Evolutionary conservation across 2,329 filamentous ascomycete genomes (phyloP), one percentile per base, ranked within the genome.

Genomic region (Nigrograna mackinnonii): DNA sequence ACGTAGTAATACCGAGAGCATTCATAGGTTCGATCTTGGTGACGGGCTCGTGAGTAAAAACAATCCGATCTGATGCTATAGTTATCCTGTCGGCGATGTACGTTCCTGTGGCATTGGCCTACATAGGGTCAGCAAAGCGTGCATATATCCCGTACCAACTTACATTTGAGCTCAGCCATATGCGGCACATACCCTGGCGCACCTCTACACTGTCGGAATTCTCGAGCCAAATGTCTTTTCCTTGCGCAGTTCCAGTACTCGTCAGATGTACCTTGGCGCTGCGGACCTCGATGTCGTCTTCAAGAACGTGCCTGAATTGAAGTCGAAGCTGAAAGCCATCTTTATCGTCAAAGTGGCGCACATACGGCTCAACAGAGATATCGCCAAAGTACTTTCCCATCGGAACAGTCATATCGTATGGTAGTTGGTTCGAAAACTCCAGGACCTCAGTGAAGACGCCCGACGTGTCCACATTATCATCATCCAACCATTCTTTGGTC

Each of bases 301-400:
- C 80, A 2, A 96, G 71, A 2, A 95, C 67, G 64, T 90, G 91
- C 37, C 80, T 75, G 32, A 96, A 71, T 16, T 77, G 79, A 2
- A 99, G 63, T 2, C 78, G 74, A 14, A 96, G 62, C 6, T 82
- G 79, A 52, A 95, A 92, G 12, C 87, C 85, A 64, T 97, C 92
- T 50, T 79, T 81, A 16, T 83, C 77, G 1, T 85, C 77, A 37
- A 84, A 79, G 57, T 95, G 91, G 18, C 75, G 70, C 3, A 92
- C 83, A 13, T 83, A 78, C 0, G 82, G 84, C 16, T 86, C 80
- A 1, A 96, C 73, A 31, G 82, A 73, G 4, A 94, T 70, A 16
- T 84, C 77, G 6, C 79, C 80, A 57, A 96, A 95, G 57, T 95
- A 91, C 39, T 83, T 84, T 0, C 78, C 75, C 54, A 96, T 72